Base-by-base conservation (phyloP, 441 rosid genomes). In the Erysimum cheiri region DNA sequence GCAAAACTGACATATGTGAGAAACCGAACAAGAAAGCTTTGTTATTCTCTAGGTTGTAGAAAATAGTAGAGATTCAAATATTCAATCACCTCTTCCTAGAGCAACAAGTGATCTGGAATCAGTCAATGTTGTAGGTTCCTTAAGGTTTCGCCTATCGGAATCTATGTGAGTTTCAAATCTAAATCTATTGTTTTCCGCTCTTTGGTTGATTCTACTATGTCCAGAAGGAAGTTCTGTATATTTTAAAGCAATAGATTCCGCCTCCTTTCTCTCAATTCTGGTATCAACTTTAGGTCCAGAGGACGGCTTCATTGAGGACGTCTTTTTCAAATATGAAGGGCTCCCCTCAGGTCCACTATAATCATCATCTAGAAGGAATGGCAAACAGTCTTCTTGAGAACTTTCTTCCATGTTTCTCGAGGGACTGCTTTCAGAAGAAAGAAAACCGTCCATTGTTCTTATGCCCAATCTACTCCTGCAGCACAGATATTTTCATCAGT, bases 291-390 rank as follows among this genome's bases (percentile, higher is more conserved):
- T 77, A 78, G 81, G 82, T 74, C 89, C 95, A 72, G 81, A 64
- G 61, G 86, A 78, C 35, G 80, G 73, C 77, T 74, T 84, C 72
- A 81, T 64, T 11, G 85, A 79, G 71, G 89, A 64, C 33, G 61
- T 84, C 78, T 70, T 81, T 61, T 60, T 81, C 36, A 81, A 69
- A 80, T 72, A 60, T 14, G 97, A 88, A 61, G 94, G 94, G 82
- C 91, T 94, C 64, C 90, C 84, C 58, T 84, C 92, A 24, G 91
- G 88, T 63, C 86, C 92, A 80, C 88, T 82, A 47, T 85, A 85
- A 73, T 90, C 96, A 71, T 88, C 94, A 75, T 92, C 99, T 53
- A 90, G 75, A 72, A 94, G 67, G 85, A 94, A 90, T 17, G 98
- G 97, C 46, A 94, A 75, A 78, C 84, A 88, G 76, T 94, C 96